phyloP scores from a whole-genome alignment of 768 basidiomycete genomes.

The Mycena polygramma region DNA sequence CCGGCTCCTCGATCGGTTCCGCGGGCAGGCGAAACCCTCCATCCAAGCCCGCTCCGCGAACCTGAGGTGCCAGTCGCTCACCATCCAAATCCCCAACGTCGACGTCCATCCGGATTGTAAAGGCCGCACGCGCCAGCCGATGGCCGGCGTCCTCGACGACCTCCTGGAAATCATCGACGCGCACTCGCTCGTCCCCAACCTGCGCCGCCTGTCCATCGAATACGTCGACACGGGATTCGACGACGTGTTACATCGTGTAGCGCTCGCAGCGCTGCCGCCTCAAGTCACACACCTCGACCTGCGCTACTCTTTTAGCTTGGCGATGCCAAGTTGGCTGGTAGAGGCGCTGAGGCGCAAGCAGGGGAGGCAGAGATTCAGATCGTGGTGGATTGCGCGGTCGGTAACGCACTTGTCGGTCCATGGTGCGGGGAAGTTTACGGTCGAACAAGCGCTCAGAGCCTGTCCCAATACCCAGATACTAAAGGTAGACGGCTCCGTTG shows the following conservation, averaged over 20 bases:
- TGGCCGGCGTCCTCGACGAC: slow-evolving; percentile 24
- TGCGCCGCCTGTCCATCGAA: slow-evolving; percentile 30
- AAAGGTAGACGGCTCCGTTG: background rate
- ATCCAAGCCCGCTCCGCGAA: slow-evolving; percentile 15
- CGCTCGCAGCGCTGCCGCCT: slow-evolving; percentile 20
- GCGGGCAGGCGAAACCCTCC: background rate
- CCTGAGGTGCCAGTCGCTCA: slow-evolving; percentile 22
- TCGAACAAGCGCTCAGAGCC: slow-evolving; percentile 1
- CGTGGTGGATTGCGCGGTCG: slow-evolving; percentile 1
- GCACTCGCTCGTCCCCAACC: slow-evolving; percentile 20
- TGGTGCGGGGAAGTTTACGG: slow-evolving; percentile 17
- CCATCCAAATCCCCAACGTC: slow-evolving; percentile 24
- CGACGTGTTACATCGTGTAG: slow-evolving; percentile 25
- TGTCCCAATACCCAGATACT: slow-evolving; percentile 14
- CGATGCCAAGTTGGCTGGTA: slow-evolving; percentile 16
- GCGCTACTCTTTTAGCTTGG: slow-evolving; percentile 11
- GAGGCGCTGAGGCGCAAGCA: slow-evolving; percentile 7
- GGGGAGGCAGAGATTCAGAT: slow-evolving; percentile 10
- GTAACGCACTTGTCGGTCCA: slow-evolving; percentile 2
- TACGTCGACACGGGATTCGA: slow-evolving; percentile 29
- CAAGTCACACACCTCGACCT: slow-evolving; percentile 29
- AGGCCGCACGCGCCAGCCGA: slow-evolving; percentile 1
- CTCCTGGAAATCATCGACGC: slow-evolving; percentile 27
- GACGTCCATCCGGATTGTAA: background rate
- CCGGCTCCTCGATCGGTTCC: background rate